Conservation (phyloP, 768 basidiomycete species). For the Mycena pura region DNA sequence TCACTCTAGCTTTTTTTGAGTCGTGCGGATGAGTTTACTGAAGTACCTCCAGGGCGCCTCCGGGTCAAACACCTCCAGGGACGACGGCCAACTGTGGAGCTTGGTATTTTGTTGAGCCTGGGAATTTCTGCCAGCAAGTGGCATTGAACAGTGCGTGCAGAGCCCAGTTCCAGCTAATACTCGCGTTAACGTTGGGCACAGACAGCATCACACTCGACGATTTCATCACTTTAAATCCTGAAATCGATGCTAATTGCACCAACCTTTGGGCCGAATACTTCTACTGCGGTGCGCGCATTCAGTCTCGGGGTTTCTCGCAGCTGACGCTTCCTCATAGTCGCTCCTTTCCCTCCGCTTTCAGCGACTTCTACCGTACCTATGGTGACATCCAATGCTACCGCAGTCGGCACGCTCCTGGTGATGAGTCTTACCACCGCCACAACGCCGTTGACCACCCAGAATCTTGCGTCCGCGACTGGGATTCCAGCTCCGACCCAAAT, state of each 20-base stretch:
- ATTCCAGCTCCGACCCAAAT: neutral
- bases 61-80: slow-evolving; percentile 9
- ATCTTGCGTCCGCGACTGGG: neutral
- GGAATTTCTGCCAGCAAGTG: slow-evolving; percentile 11
- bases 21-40: too few relatives aligned
- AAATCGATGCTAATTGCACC: slow-evolving; percentile 10
- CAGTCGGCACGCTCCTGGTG: neutral
- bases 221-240: slow-evolving; percentile 5
- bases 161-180: neutral
- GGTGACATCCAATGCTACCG: neutral
- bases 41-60: neutral
- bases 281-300: too few relatives aligned
- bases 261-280: slow-evolving; percentile 15
- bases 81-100: slow-evolving; percentile 15
- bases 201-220: slow-evolving; percentile 11
- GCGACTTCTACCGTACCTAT: neutral
- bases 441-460: too few relatives aligned
- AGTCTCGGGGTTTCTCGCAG: neutral
- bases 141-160: neutral
- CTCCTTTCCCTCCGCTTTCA: slow-evolving; percentile 14
- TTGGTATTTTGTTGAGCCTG: slow-evolving; percentile 10
- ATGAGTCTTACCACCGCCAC: neutral
- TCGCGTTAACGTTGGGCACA: neutral
- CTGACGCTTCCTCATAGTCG: neutral
- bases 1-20: too few relatives aligned